phyloP scores from a whole-genome alignment of 768 basidiomycete genomes.

The Udeniomyces megalosporus region DNA sequence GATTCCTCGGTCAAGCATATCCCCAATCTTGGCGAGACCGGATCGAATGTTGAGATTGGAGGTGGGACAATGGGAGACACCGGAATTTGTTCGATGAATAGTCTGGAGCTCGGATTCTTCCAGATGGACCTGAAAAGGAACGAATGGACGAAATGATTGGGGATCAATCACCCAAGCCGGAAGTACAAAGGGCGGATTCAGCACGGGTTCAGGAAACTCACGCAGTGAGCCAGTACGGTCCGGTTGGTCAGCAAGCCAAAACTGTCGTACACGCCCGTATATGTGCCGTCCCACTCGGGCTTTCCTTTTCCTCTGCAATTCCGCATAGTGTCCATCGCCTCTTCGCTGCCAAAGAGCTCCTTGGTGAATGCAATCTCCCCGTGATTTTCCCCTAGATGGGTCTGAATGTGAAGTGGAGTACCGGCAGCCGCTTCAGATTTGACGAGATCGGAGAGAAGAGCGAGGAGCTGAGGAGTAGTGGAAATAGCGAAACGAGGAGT shows the following conservation, averaged over 20 bases:
- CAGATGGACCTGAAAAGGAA: constrained; percentile 36
- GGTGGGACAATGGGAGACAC: constrained; percentile 82
- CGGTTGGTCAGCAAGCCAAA: constrained; percentile 57
- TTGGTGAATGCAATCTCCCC: constrained; percentile 53
- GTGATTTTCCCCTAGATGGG: constrained; percentile 76
- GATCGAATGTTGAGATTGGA: constrained; percentile 73
- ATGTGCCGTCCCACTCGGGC: constrained; percentile 8
- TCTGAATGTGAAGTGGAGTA: constrained; percentile 61
- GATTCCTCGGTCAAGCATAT: constrained; percentile 64
- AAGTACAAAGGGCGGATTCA: not conserved
- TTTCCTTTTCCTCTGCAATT: not conserved
- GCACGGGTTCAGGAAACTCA: no score
- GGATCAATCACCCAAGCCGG: not conserved
- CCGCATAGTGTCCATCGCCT: not conserved
- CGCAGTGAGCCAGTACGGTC: constrained; percentile 76
- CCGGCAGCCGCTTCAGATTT: constrained; percentile 31
- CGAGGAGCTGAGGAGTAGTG: constrained; percentile 56
- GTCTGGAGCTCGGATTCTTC: constrained; percentile 54
- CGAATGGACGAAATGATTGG: no score
- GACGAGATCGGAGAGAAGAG: constrained; percentile 46
- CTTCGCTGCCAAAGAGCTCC: constrained; percentile 33
- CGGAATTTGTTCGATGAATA: constrained; percentile 47
- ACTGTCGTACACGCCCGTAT: constrained; percentile 49
- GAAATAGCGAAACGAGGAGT: constrained; percentile 95
- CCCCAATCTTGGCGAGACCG: constrained; percentile 63